phyloP scores from a whole-genome alignment of 1,284 basidiomycete species.

The Tilletiopsis washingtonensis region DNA sequence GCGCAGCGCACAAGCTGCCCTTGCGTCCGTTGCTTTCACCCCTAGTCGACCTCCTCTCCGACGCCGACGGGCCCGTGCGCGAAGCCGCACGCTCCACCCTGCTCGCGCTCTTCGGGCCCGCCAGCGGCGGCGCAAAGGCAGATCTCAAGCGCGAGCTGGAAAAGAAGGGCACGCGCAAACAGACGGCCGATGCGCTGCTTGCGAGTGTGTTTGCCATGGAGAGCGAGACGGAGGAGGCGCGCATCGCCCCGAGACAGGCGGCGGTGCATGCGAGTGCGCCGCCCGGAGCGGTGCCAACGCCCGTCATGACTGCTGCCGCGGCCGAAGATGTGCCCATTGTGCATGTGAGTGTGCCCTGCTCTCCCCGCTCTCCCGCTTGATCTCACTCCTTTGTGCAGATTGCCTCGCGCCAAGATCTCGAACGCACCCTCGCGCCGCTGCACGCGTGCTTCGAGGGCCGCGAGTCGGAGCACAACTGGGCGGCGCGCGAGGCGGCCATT shows the following conservation, averaged over 20 bases:
- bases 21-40: conserved; percentile 70
- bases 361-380: too few relatives aligned
- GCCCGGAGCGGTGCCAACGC: too few relatives aligned
- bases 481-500: conserved; percentile 68
- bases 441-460: conserved; percentile 78
- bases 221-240: too few relatives aligned
- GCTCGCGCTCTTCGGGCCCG: conserved; percentile 73
- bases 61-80: conserved; percentile 80
- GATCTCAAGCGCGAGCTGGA: conserved; percentile 87
- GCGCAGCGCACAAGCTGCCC: too few relatives aligned
- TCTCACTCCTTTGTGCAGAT: too few relatives aligned
- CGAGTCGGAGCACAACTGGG: conserved; percentile 97
- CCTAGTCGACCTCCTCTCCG: conserved; percentile 78
- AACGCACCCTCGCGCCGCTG: conserved; percentile 73
- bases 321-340: conserved; percentile 33
- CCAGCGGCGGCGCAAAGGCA: conserved; percentile 71
- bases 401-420: conserved; percentile 73
- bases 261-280: too few relatives aligned
- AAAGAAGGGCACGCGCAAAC: conserved; percentile 74
- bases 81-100: conserved; percentile 72
- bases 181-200: conserved; percentile 57
- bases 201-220: conserved; percentile 46
- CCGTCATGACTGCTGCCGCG: too few relatives aligned
- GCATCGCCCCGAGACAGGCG: too few relatives aligned
- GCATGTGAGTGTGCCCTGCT: too few relatives aligned